A percentile compares a stretch with the other conserved stretches of the same genome.
Evolutionary conservation across 164 flowering plant species (phyloP).

Genomic region (Umbilicus rupestris): DNA sequence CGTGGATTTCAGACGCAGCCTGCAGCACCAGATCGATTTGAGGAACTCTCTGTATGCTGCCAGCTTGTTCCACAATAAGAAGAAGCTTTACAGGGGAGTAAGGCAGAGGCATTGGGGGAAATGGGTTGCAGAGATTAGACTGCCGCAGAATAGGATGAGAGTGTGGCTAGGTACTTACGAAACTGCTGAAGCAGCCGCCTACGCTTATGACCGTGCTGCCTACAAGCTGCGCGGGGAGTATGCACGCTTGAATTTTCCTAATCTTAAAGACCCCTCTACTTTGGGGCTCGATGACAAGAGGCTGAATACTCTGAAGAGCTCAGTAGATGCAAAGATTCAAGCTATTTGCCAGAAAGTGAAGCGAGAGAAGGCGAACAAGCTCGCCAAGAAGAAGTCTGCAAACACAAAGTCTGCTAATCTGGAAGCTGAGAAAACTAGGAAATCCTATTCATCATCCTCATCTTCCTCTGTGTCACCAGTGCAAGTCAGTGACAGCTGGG

Average conservation of each 20-base stretch:
- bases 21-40: slow-evolving; percentile 10
- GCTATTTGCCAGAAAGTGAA: slow-evolving; percentile 35
- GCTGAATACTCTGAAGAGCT: slow-evolving; percentile 32
- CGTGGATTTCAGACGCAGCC: not conserved
- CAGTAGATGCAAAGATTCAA: slow-evolving; percentile 80
- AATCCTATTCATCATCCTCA: slow-evolving; percentile 14
- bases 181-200: slow-evolving; percentile 84
- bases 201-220: slow-evolving; percentile 89
- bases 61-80: slow-evolving; percentile 22
- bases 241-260: slow-evolving; percentile 79
- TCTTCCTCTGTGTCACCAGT: slow-evolving; percentile 13
- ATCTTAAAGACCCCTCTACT: slow-evolving; percentile 36
- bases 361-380: slow-evolving; percentile 28
- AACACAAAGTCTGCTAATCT: not conserved
- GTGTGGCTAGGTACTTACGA: slow-evolving; percentile 96
- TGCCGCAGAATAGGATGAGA: slow-evolving; percentile 80
- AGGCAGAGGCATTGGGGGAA: slow-evolving; percentile 99
- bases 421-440: slow-evolving; percentile 9
- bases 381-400: slow-evolving; percentile 13
- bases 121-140: slow-evolving; percentile 97
- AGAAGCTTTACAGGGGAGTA: slow-evolving; percentile 91
- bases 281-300: slow-evolving; percentile 38
- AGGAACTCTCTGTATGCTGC: slow-evolving; percentile 8
- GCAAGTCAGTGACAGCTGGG: slow-evolving; percentile 12
- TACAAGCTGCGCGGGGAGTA: slow-evolving; percentile 84